A percentile compares a stretch with the other conserved stretches of the same genome.
Evolutionary conservation across 2,329 filamentous ascomycete species (phyloP).

Genomic region (Diaporthe humulicola): DNA sequence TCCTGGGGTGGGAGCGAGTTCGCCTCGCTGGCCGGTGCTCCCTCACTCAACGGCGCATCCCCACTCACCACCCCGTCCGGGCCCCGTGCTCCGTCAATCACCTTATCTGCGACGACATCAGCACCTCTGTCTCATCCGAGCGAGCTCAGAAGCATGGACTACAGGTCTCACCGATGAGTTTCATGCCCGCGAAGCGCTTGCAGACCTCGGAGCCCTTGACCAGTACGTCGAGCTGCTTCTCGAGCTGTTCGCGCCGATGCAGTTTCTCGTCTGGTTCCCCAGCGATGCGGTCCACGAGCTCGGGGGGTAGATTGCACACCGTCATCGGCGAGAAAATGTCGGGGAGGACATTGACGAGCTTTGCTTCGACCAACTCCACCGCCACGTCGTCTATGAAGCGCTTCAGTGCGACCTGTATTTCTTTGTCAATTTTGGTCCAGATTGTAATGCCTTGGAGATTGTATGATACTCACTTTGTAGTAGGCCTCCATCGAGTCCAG

Average conservation of each 20-base stretch:
- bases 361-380: conserved; percentile 56
- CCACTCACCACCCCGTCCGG: background rate
- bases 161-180: background rate
- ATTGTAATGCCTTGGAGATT: background rate
- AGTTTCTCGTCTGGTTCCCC: conserved; percentile 56
- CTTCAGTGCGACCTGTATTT: conserved; percentile 56
- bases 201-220: conserved; percentile 53
- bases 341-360: conserved; percentile 52
- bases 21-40: background rate
- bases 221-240: conserved; percentile 54
- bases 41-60: background rate
- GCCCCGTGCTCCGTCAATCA: background rate
- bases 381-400: conserved; percentile 59
- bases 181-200: conserved; percentile 48
- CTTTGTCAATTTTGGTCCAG: background rate
- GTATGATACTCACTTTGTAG: conserved; percentile 47
- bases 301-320: conserved; percentile 52
- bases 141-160: background rate
- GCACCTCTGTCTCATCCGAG: background rate
- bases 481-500: conserved; percentile 53
- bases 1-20: background rate
- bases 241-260: conserved; percentile 52
- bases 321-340: conserved; percentile 55
- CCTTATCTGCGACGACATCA: background rate
- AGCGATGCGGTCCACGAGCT: conserved; percentile 53